Conservation (phyloP, 2,329 filamentous ascomycete species). For the Penicillium sp. region DNA sequence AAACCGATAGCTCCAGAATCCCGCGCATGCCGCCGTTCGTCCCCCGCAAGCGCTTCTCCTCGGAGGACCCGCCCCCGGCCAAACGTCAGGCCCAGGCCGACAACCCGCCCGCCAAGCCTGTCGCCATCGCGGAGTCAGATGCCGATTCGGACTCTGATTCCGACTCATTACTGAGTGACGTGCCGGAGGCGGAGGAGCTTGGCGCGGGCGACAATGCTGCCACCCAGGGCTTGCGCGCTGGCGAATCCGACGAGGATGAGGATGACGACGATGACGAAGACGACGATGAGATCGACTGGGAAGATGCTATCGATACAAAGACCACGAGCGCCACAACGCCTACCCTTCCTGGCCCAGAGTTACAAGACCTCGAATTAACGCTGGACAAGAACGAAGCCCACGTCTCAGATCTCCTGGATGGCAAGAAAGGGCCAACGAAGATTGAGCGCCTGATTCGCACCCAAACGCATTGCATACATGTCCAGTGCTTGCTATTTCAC, state of each 20-base stretch:
- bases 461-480: conserved; percentile 82
- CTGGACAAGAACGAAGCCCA: conserved; percentile 56
- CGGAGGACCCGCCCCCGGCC: conserved; percentile 34
- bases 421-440: conserved; percentile 82
- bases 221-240: background rate
- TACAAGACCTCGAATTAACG: conserved; percentile 72
- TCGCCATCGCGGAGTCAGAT: conserved; percentile 24
- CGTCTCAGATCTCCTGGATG: conserved; percentile 58
- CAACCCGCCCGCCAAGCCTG: conserved; percentile 24
- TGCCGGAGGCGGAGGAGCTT: conserved; percentile 28
- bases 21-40: conserved; percentile 48
- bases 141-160: conserved; percentile 30
- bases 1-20: background rate
- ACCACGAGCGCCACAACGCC: conserved; percentile 33
- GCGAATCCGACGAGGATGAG: conserved; percentile 35
- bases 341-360: conserved; percentile 48
- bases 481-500: conserved; percentile 83
- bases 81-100: conserved; percentile 32
- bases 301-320: conserved; percentile 51
- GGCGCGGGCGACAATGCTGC: background rate
- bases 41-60: conserved; percentile 43
- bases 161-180: conserved; percentile 40
- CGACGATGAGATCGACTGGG: conserved; percentile 59
- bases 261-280: conserved; percentile 58
- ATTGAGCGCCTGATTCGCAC: conserved; percentile 74